phyloP scores from a whole-genome alignment of 2,329 filamentous ascomycete species.

The Alternaria arborescens region DNA sequence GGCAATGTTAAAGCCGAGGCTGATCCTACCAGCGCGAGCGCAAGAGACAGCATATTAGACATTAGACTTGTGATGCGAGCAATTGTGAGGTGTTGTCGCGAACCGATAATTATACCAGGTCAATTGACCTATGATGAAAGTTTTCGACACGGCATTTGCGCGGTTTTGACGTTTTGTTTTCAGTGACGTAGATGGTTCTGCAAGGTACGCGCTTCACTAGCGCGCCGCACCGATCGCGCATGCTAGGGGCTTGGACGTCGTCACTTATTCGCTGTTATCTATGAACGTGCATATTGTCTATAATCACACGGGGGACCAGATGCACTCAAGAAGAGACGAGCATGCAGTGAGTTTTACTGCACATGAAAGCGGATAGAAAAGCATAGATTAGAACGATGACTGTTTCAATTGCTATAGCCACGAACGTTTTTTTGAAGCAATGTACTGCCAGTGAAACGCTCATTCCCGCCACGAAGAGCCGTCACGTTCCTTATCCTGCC shows the following conservation, averaged over 20 bases:
- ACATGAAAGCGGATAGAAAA: background rate
- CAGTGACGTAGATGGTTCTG: conserved; percentile 14
- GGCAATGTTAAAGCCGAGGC: conserved; percentile 30
- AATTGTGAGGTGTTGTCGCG: background rate
- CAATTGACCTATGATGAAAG: background rate
- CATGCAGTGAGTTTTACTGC: background rate
- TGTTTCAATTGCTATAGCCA: conserved; percentile 4
- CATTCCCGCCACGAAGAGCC: background rate
- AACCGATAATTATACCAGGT: background rate
- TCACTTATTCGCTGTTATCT: conserved; percentile 1
- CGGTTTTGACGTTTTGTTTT: conserved; percentile 14
- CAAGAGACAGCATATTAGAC: conserved; percentile 21
- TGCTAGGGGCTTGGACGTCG: conserved; percentile 9
- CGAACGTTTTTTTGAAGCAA: conserved; percentile 1
- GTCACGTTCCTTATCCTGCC: background rate
- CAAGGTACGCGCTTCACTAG: conserved; percentile 10
- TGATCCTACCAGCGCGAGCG: conserved; percentile 30
- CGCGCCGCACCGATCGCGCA: conserved; percentile 2
- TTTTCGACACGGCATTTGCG: conserved; percentile 5
- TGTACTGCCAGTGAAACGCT: conserved; percentile 3
- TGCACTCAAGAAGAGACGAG: background rate
- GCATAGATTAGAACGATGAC: background rate
- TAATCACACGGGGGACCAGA: background rate
- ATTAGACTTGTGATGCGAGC: background rate
- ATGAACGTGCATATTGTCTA: background rate